Evolutionary conservation across 2,329 filamentous ascomycete species (phyloP).

Genomic region (Colletotrichum tropicicola): DNA sequence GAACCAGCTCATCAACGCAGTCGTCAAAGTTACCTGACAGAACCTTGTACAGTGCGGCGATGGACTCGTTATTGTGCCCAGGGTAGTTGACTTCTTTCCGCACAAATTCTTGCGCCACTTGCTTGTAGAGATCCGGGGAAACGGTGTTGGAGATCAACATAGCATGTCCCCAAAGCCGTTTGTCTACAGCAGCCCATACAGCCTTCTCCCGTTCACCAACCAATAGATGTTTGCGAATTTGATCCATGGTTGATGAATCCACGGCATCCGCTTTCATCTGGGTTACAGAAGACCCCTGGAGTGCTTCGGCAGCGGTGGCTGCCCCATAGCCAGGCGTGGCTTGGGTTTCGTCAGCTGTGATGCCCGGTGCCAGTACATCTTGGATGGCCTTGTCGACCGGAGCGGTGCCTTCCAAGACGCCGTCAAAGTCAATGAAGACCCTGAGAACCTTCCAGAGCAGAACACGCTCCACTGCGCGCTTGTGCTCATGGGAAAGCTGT

Average conservation of each 20-base stretch:
- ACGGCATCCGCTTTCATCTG: slow-evolving; percentile 69
- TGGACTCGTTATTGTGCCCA: slow-evolving; percentile 82
- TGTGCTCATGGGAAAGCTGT: slow-evolving; percentile 67
- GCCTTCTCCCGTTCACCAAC: slow-evolving; percentile 89
- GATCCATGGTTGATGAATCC: slow-evolving; percentile 74
- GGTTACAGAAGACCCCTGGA: slow-evolving; percentile 37
- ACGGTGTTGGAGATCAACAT: slow-evolving; percentile 85
- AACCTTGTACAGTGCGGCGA: slow-evolving; percentile 92
- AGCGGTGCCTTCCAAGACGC: slow-evolving; percentile 76
- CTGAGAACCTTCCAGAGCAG: slow-evolving; percentile 89
- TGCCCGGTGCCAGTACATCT: slow-evolving; percentile 73
- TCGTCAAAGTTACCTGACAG: slow-evolving; percentile 95
- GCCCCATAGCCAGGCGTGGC: slow-evolving; percentile 34
- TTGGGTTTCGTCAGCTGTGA: slow-evolving; percentile 41
- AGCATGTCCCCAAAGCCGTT: slow-evolving; percentile 94
- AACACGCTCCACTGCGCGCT: slow-evolving; percentile 80
- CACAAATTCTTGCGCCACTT: slow-evolving; percentile 94
- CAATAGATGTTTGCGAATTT: slow-evolving; percentile 77
- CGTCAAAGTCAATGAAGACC: slow-evolving; percentile 87
- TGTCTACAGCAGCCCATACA: slow-evolving; percentile 92
- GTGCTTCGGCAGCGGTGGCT: slow-evolving; percentile 34
- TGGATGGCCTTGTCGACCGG: slow-evolving; percentile 79
- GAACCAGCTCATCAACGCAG: slow-evolving; percentile 94
- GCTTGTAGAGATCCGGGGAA: slow-evolving; percentile 87
- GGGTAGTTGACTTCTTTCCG: slow-evolving; percentile 90